Base-by-base conservation (phyloP, 495 filamentous ascomycete genomes). In the Cenococcum geophilum region DNA sequence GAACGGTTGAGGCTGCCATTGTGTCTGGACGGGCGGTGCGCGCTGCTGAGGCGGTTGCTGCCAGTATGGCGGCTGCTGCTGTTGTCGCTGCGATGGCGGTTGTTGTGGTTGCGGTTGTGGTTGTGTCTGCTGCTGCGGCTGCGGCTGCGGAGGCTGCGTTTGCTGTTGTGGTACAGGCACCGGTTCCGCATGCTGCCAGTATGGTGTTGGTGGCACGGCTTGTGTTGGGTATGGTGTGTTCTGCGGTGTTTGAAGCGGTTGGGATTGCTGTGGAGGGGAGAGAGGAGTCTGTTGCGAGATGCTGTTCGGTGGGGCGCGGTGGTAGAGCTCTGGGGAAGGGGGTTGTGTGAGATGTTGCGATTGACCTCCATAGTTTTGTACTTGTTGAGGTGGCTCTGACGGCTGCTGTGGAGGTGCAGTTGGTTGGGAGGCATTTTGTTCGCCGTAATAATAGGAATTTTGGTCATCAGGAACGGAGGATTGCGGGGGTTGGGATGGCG, bases 21-120 rank as follows among this genome's bases (percentile, higher is more conserved):
- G 63, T 78, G 79, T 51, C 21, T 52, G 49, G 77, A 75, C 36
- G 82, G 76, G 47, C 75, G 79, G 18, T 69, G 71, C 16, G 73
- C 45, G 70, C 61, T 51, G 74, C 18, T 23, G 49, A 16, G 58
- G 18, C 18, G 49, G 49, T 16, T 18, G 23, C 49, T 52, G 49
- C 56, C 42, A 49, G 72, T 49, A 76, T 16, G 18, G 10, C 25
- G 22, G 49, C 20, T 52, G 74, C 73, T 75, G 74, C 61, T 78
- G 78, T 59, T 74, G 72, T 60, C 64, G 62, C 54, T 69, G 70
- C 14, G 63, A 55, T 54, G 59, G 60, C 43, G 70, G 55, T 40
- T 60, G 58, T 23, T 59, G 61, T 14, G 69, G 66, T 55, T 77
- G 63, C 69, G 67, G 70, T 32, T 32, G 27, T 32, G 27, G 6